Conservation (phyloP, 805 yeast species). For the Metschnikowia kunwiensis region DNA sequence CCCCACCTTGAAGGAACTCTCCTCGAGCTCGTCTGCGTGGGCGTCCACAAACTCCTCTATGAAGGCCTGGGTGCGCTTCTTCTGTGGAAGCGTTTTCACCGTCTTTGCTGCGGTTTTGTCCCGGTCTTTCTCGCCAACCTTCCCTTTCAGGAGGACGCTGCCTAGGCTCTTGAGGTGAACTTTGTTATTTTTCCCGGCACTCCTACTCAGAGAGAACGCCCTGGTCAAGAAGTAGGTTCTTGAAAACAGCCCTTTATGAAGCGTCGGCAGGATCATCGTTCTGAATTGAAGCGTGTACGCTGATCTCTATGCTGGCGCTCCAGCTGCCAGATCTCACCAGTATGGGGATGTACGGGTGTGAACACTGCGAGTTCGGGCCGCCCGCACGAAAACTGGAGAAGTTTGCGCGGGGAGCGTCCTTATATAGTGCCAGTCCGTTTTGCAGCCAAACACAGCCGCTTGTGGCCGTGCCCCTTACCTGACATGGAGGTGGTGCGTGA, state of each 20-base stretch:
- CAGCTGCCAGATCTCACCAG: background rate
- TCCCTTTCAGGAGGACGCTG: constrained; percentile 31
- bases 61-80: background rate
- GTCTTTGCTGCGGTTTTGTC: constrained; percentile 3
- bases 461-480: too few relatives aligned
- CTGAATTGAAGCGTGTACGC: too few relatives aligned
- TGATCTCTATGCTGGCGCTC: too few relatives aligned
- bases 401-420: too few relatives aligned
- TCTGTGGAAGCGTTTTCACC: background rate
- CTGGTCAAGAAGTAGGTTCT: background rate
- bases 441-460: too few relatives aligned
- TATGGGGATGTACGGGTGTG: background rate
- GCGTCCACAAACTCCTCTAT: constrained; percentile 11
- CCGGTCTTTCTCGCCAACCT: constrained; percentile 16
- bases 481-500: too few relatives aligned
- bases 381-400: too few relatives aligned
- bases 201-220: constrained; percentile 2
- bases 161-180: constrained; percentile 32
- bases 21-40: constrained; percentile 17
- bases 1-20: constrained; percentile 28
- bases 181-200: constrained; percentile 12
- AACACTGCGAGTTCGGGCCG: too few relatives aligned
- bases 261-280: too few relatives aligned
- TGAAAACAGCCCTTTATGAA: background rate
- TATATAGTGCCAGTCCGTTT: too few relatives aligned